Percentiles rank a stretch among this genome's conserved stretches.
Evolutionary conservation across 306 rosid species (phyloP).

Genomic region (Cucurbita moschata): DNA sequence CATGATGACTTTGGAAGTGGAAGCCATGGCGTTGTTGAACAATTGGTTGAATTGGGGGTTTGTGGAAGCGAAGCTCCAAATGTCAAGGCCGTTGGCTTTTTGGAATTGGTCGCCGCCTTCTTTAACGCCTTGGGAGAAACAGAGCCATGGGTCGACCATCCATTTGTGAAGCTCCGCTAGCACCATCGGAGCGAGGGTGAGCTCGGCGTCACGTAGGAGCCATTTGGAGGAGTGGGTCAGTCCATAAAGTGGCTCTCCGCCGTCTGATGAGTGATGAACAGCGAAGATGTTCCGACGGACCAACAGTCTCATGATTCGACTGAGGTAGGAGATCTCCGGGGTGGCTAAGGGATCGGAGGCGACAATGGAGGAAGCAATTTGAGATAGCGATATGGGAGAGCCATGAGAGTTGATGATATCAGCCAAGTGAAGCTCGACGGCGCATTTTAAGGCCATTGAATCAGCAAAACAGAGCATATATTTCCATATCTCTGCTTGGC

Average conservation of each 20-base stretch:
- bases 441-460: conserved; percentile 28
- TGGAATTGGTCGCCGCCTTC: conserved; percentile 17
- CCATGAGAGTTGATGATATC: conserved; percentile 23
- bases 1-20: conserved; percentile 7
- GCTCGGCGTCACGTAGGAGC: conserved; percentile 9
- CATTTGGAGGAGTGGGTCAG: conserved; percentile 11
- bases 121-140: conserved; percentile 13
- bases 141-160: conserved; percentile 18
- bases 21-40: conserved; percentile 17
- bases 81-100: conserved; percentile 14
- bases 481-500: conserved; percentile 34
- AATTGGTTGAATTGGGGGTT: conserved; percentile 6
- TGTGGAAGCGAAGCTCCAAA: conserved; percentile 16
- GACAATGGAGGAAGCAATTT: conserved; percentile 12
- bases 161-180: conserved; percentile 7
- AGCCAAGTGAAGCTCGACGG: conserved; percentile 26
- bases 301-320: conserved; percentile 23
- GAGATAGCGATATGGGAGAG: conserved; percentile 13
- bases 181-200: conserved; percentile 4
- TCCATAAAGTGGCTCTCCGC: conserved; percentile 14
- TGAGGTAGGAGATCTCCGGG: conserved; percentile 16
- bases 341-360: conserved; percentile 1
- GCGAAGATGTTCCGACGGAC: conserved; percentile 20
- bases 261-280: background rate
- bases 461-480: conserved; percentile 23